These are phyloP conservation scores for Pilatotrama ljubarskyi DNA, from an alignment of 768 basidiomycete species.

Conservation along the genomic window DNA sequence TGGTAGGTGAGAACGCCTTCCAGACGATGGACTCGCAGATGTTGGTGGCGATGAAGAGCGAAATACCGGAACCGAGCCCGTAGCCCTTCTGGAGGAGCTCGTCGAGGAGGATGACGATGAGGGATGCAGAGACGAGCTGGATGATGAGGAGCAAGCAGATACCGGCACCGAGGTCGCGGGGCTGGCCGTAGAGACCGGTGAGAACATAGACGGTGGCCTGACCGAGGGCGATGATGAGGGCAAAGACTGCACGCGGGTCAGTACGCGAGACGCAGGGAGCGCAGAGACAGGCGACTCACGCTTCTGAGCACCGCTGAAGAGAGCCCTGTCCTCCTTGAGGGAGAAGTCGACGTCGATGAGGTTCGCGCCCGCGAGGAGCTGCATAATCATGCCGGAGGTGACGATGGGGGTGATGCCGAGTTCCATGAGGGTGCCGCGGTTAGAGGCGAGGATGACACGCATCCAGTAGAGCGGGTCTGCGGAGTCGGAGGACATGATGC, in stretches of 20 bases:
- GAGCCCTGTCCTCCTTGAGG: conserved; percentile 93
- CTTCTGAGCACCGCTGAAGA: conserved; percentile 97
- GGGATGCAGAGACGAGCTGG: conserved; percentile 89
- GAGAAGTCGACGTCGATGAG: conserved; percentile 97
- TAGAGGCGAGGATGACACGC: conserved; percentile 98
- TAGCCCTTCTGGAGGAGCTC: conserved; percentile 99
- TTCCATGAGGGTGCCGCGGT: conserved; percentile 99
- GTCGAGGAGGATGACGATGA: conserved; percentile 97
- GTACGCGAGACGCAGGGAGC: background rate
- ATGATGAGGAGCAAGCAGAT: conserved; percentile 96
- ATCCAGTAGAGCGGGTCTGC: conserved; percentile 99
- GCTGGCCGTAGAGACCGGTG: conserved; percentile 95
- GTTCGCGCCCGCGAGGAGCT: conserved; percentile 95
- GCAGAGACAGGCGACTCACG: conserved; percentile 44
- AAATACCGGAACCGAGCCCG: conserved; percentile 97
- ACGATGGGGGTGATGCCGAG: conserved; percentile 97
- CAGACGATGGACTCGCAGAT: conserved; percentile 99
- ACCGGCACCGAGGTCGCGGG: conserved; percentile 90
- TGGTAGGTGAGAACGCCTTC: conserved; percentile 99
- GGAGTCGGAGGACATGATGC: conserved; percentile 99
- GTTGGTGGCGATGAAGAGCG: conserved; percentile 99
- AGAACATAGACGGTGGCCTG: conserved; percentile 97
- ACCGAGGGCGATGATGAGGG: conserved; percentile 93
- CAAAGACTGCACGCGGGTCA: conserved; percentile 68
- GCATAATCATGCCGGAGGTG: conserved; percentile 99